Base-by-base conservation (phyloP, 345 rosid species). In the Trapa incisa region DNA sequence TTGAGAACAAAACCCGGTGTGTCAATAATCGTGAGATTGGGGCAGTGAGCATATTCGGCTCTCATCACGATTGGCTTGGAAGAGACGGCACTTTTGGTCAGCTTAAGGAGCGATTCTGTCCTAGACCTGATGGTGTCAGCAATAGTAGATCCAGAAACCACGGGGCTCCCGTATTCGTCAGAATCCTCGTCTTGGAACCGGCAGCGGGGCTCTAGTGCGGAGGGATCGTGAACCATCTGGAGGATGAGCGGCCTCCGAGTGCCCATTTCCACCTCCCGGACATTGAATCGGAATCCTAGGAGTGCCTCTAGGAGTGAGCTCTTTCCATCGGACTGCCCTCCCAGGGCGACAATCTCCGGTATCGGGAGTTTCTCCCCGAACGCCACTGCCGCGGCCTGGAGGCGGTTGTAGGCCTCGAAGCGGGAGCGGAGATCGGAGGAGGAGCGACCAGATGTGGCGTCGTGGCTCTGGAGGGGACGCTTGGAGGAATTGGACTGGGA, bases 1-100 rank as follows among this genome's bases (percentile, higher is more conserved):
- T 93, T 91, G 33, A 94, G 93, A 75, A 94, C 96, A 79, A 94
- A 94, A 1, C 99, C 99, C 11, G 99, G 99, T 43, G 97, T 94
- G 74, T 94, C 97, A 56, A 94, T 91, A 15, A 94, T 89, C 47
- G 99, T 94, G 50, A 94, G 85, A 76, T 91, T 94, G 54, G 99
- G 99, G 66, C 89, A 94, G 79, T 91, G 96, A 41, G 97, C 99
- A 77, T 86, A 94, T 64, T 94, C 99, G 56, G 99, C 91, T 82
- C 97, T 89, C 96, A 94, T 87, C 72, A 94, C 96, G 76, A 89
- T 87, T 14, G 97, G 97, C 82, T 91, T 86, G 0, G 99, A 70
- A 72, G 96, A 91, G 50, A 94, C 99, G n/a, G 97, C 87, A 1
- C 86, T 75, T 75, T 91, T 87, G 5, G 87, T 82, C 81, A 71